Evolutionary conservation across 1,284 basidiomycete species (phyloP), one percentile per base, ranked within the genome.

Genomic region (Caloboletus inedulis): DNA sequence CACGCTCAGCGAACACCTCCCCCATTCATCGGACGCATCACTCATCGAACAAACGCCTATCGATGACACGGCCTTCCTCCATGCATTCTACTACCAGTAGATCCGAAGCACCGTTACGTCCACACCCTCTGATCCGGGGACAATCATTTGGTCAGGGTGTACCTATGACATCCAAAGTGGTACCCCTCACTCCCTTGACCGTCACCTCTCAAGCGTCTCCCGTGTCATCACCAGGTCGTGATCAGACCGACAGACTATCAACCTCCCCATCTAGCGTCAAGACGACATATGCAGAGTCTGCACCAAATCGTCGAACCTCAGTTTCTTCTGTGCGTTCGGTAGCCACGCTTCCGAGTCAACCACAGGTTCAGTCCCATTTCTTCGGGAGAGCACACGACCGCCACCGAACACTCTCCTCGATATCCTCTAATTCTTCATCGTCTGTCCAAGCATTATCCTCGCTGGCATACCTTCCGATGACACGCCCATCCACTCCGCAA

Each of bases 101-200:
- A 59, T 64, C 71, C 31, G 65, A 70, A 16, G 63, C 58, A 13
- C 55, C 72, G 21, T 69, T 85, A 47, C 82, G 84, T 19, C 86
- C 84, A 1, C 87, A 89, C 63, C 87, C 87, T 7, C 76, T 89
- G 47, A 87, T 89, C 57, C 82, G 87, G 50, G 85, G 85, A 9
- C 77, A 83, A 57, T 87, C 87, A 0, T 81, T 77, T 54, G 80
- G 82, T 10, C 75, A 77, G 51, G 51, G 57, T 36, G 41, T 58
- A 21, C 56, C 69, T 2, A 58, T 58, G 68, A 62, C 62, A 45
- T 54, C 75, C 51, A 82, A 80, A 64, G 77, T 81, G 31, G 68
- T 76, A 2, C 79, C 83, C 35, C 74, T 87, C 18, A 75, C 81
- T n/a, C 84, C 85, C 29, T 70, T 87, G 42, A 80, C 83, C 0